Conservation (phyloP, 768 basidiomycete species). For the Fomitopsis pulvina region DNA sequence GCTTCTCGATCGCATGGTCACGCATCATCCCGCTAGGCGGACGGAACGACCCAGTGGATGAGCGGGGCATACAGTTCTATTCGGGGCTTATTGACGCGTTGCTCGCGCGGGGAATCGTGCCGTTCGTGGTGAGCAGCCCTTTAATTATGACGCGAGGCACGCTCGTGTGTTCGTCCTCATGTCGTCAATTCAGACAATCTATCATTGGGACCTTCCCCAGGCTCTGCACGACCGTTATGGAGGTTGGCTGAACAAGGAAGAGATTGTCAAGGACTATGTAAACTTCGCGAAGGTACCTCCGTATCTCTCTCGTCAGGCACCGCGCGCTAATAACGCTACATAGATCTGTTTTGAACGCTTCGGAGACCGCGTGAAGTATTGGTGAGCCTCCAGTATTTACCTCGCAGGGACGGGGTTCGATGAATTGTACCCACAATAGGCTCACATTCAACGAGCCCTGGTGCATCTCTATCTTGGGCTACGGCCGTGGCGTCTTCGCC, state of each 20-base stretch:
- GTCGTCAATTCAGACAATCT: conserved; percentile 43
- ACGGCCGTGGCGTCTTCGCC: conserved; percentile 64
- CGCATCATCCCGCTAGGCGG: conserved; percentile 71
- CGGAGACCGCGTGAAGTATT: conserved; percentile 71
- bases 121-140: conserved; percentile 50
- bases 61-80: conserved; percentile 64
- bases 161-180: too few species aligned
- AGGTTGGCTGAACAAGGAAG: conserved; percentile 70
- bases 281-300: conserved; percentile 38
- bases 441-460: conserved; percentile 74
- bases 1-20: conserved; percentile 74
- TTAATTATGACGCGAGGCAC: neutral
- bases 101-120: conserved; percentile 54
- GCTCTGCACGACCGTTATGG: conserved; percentile 67
- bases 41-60: conserved; percentile 66
- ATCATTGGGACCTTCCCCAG: conserved; percentile 79
- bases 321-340: conserved; percentile 2
- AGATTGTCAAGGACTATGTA: conserved; percentile 60
- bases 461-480: conserved; percentile 66
- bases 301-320: neutral
- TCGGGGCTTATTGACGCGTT: conserved; percentile 64
- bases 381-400: conserved; percentile 32
- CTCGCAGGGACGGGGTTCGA: neutral
- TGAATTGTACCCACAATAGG: conserved; percentile 27
- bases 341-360: conserved; percentile 70